Evolutionary conservation across 495 filamentous ascomycete species (phyloP).

Genomic region (Talaromyces ruber): DNA sequence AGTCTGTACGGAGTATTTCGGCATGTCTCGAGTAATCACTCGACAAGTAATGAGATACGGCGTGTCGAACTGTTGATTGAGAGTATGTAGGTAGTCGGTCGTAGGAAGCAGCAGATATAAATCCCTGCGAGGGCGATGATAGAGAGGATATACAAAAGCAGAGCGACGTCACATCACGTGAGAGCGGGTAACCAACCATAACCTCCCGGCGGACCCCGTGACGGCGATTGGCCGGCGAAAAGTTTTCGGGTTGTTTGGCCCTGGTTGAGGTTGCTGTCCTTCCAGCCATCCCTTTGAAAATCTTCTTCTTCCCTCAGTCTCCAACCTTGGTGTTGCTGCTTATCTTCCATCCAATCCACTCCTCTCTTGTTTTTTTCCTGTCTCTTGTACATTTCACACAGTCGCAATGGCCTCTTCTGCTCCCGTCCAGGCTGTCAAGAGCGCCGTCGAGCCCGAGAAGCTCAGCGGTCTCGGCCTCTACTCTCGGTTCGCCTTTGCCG

Average conservation of each 20-base stretch:
- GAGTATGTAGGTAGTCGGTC: too few relatives aligned
- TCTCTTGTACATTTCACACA: background rate
- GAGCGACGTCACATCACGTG: conserved; percentile 1
- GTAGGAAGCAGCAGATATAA: too few relatives aligned
- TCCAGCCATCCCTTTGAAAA: conserved; percentile 10
- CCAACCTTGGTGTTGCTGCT: background rate
- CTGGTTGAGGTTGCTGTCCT: conserved; percentile 10
- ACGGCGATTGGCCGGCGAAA: conserved; percentile 8
- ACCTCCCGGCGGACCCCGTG: background rate
- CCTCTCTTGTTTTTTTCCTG: background rate
- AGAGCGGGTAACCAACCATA: background rate
- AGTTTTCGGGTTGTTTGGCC: conserved; percentile 9
- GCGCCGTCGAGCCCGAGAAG: conserved; percentile 34
- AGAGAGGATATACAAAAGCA: background rate
- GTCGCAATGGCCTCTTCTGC: conserved; percentile 35
- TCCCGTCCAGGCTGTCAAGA: conserved; percentile 25
- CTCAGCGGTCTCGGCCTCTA: conserved; percentile 52
- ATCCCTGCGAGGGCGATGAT: too few relatives aligned
- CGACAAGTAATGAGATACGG: too few relatives aligned
- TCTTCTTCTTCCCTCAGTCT: conserved; percentile 7
- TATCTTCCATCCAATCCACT: background rate
- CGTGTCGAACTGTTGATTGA: too few relatives aligned
- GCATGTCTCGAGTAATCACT: background rate
- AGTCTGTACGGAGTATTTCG: background rate
- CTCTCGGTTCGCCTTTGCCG: conserved; percentile 84